These are phyloP conservation scores for Microbotryum violaceum DNA, from an alignment of 1,284 basidiomycete species.

Conservation along the genomic window DNA sequence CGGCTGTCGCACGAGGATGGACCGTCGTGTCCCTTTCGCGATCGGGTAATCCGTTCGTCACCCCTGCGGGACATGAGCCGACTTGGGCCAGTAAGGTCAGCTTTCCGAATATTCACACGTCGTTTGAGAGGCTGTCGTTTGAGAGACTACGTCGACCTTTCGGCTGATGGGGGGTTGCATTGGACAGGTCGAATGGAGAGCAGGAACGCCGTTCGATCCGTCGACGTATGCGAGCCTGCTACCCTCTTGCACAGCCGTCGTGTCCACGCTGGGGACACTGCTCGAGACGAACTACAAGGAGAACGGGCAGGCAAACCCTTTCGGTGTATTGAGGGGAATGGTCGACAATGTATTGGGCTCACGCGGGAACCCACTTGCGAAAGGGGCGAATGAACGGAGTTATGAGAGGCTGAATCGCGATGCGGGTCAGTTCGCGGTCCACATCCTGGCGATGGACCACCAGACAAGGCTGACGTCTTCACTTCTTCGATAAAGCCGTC, in stretches of 20 bases:
- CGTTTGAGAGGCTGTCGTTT: not conserved
- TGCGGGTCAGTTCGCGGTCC: constrained; percentile 55
- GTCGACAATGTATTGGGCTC: constrained; percentile 35
- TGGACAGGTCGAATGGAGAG: constrained; percentile 68
- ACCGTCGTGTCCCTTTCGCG: constrained; percentile 59
- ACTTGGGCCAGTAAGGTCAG: constrained; percentile 69
- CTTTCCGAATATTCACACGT: not conserved
- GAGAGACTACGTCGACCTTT: constrained; percentile 3
- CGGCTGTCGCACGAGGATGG: constrained; percentile 73
- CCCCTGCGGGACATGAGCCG: constrained; percentile 80
- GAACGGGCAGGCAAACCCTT: constrained; percentile 50
- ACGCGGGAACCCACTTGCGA: constrained; percentile 35
- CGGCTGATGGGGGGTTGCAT: constrained; percentile 15
- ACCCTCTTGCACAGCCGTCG: constrained; percentile 62
- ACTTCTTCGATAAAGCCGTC: constrained; percentile 6
- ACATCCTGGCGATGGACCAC: too few species aligned
- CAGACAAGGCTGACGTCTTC: not conserved
- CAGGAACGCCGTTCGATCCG: constrained; percentile 69
- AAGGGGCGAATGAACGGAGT: constrained; percentile 41
- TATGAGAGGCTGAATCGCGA: constrained; percentile 85
- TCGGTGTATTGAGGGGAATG: constrained; percentile 50
- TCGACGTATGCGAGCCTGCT: constrained; percentile 64
- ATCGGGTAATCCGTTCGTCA: constrained; percentile 74
- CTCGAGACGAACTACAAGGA: constrained; percentile 81
- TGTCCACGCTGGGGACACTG: constrained; percentile 90